Evolutionary conservation across 2,329 filamentous ascomycete species (phyloP), one percentile per base, ranked within the genome.

Genomic region (Macroventuria anomochaeta): DNA sequence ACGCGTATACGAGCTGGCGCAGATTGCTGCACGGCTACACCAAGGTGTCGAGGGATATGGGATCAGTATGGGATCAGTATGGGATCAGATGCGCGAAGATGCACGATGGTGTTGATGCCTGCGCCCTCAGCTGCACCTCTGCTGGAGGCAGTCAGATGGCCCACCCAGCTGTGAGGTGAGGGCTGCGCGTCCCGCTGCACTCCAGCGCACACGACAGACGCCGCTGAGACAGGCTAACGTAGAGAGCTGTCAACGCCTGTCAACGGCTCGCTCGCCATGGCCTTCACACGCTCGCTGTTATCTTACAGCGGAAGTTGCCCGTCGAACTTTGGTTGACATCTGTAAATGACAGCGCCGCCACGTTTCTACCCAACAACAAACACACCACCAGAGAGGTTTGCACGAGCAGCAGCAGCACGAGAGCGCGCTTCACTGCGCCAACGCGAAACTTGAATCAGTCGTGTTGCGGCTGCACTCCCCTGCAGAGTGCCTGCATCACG

Each of bases 181-280:
- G 28, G 26, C 46, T 36, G 29, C 48, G 42, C 42, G 41, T 40
- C 49, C 39, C 29, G 29, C 46, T 21, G 28, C 33, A 18, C 46
- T 32, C 26, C 28, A 26, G 34, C 26, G 17, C 33, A 33, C 39
- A 38, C 38, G 28, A 51, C 40, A 49, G 23, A 39, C 28, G 41
- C 42, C 36, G 28, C 48, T 53, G 49, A 46, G 29, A 53, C 49
- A 46, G 29, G 36, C 40, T 23, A 53, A 11, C 40, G 17, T 23
- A n/a, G 20, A 25, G 26, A n/a, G n/a, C 34, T 41, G 49, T 46
- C 49, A 28, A 28, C 20, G 46, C 46, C 31, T 42, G 46, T 41
- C 37, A 41, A 41, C 31, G 21, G n/a, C 46, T 49, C 29, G 21
- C 37, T 7, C 4, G n/a, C n/a, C n/a, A n/a, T 26, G 29, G 15